Conservation (phyloP, 176 grass and related monocot species). For the Bonia amplexicaulis region DNA sequence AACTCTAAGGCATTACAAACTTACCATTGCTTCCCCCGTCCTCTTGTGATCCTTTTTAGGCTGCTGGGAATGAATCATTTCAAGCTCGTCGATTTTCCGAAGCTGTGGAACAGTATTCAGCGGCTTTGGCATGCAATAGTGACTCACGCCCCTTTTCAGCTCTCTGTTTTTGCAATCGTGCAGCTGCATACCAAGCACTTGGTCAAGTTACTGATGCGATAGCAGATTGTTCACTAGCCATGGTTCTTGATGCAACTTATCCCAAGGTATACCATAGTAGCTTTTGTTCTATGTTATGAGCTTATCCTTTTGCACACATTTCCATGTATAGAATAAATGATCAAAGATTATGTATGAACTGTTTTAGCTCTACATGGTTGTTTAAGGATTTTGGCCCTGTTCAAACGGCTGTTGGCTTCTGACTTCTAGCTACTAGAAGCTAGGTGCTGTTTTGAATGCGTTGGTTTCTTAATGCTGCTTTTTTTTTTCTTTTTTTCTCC, state of each 20-base stretch:
- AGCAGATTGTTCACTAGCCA: conserved; percentile 93
- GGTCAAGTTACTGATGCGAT: conserved; percentile 95
- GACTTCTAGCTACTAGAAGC: no score
- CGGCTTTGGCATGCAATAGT: conserved; percentile 64
- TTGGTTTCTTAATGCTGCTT: no score
- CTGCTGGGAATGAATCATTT: conserved; percentile 87
- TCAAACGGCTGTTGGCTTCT: no score
- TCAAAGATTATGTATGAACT: not conserved
- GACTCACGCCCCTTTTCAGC: conserved; percentile 80
- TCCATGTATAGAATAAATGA: not conserved
- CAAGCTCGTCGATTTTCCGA: conserved; percentile 71
- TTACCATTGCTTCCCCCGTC: conserved; percentile 1
- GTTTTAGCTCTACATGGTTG: not conserved
- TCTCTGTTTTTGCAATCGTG: conserved; percentile 88
- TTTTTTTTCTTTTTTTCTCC: no score
- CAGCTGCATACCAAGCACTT: conserved; percentile 89
- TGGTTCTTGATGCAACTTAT: conserved; percentile 88
- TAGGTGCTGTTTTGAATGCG: no score
- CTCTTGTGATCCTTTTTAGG: conserved; percentile 43
- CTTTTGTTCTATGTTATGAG: conserved; percentile 7
- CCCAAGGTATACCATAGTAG: conserved; percentile 54
- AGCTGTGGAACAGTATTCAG: conserved; percentile 84
- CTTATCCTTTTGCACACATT: conserved; percentile 16
- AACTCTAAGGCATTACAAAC: not conserved
- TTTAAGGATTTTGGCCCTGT: not conserved